Evolutionary conservation across 176 grass and related monocot genomes (phyloP).

Genomic region (Guadua angustifolia): DNA sequence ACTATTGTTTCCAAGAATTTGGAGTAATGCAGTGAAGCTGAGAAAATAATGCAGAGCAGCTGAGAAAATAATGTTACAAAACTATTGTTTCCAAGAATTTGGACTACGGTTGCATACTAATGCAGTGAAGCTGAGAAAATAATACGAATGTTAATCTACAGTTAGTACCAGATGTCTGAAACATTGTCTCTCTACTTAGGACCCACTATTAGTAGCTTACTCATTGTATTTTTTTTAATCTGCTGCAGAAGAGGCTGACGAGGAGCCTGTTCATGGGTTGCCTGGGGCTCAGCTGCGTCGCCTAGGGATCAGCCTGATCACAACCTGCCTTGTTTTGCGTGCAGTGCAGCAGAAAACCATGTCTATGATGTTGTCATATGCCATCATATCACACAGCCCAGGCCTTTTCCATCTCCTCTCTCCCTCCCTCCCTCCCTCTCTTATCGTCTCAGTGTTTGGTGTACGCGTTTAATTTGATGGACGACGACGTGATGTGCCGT

Average conservation of each 20-base stretch:
- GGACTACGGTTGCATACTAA: too few species aligned
- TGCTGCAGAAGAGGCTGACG: conserved; percentile 41
- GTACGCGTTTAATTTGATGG: neutral
- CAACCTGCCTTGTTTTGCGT: conserved; percentile 29
- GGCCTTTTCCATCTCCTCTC: neutral
- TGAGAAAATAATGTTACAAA: too few species aligned
- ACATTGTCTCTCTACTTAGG: neutral
- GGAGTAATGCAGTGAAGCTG: too few species aligned
- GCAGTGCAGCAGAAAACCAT: conserved; percentile 39
- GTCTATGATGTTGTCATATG: conserved; percentile 43
- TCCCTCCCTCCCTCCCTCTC: neutral
- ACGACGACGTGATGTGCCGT: conserved; percentile 12
- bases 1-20: too few species aligned
- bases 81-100: too few species aligned
- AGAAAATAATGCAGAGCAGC: too few species aligned
- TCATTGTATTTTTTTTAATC: neutral
- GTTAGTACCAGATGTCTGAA: too few species aligned
- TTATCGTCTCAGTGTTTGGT: neutral
- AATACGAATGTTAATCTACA: too few species aligned
- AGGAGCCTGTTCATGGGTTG: conserved; percentile 35
- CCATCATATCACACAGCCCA: neutral
- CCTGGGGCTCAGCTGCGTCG: conserved; percentile 36
- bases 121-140: too few species aligned
- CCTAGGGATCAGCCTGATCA: conserved; percentile 41
- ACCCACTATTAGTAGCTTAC: neutral